Percentiles rank a stretch among this genome's conserved stretches.
Conservation (phyloP, 495 filamentous ascomycete genomes). For the Aspergillus coremiiformis region DNA sequence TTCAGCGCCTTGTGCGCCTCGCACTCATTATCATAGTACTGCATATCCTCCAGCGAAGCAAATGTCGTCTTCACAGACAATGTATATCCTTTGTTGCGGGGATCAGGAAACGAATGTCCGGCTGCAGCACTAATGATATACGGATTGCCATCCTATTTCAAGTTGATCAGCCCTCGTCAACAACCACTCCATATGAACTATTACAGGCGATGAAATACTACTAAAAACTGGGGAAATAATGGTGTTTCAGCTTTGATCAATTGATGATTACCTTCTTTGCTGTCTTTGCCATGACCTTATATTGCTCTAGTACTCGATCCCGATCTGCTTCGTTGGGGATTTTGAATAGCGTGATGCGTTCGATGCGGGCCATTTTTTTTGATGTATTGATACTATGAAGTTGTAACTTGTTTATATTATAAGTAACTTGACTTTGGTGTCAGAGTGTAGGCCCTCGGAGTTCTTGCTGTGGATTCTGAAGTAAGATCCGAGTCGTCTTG, state of each 20-base stretch:
- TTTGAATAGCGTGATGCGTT: slow-evolving; percentile 55
- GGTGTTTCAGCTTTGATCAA: no score
- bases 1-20: slow-evolving; percentile 55
- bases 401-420: no score
- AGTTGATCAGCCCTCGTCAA: not conserved
- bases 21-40: slow-evolving; percentile 61
- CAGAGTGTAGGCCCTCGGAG: no score
- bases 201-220: no score
- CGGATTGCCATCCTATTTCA: slow-evolving; percentile 58
- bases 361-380: slow-evolving; percentile 37
- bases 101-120: slow-evolving; percentile 41
- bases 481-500: no score
- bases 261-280: slow-evolving; percentile 46
- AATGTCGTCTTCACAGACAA: slow-evolving; percentile 54
- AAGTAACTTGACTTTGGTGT: no score
- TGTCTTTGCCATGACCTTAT: slow-evolving; percentile 43
- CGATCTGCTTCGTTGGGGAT: slow-evolving; percentile 43
- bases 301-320: slow-evolving; percentile 39
- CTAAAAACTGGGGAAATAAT: no score
- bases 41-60: slow-evolving; percentile 56
- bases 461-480: no score
- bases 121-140: slow-evolving; percentile 51
- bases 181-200: not conserved
- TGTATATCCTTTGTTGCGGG: slow-evolving; percentile 56
- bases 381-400: not conserved